Conservation (phyloP, 2,329 filamentous ascomycete species). For the Xylariaceae sp. region DNA sequence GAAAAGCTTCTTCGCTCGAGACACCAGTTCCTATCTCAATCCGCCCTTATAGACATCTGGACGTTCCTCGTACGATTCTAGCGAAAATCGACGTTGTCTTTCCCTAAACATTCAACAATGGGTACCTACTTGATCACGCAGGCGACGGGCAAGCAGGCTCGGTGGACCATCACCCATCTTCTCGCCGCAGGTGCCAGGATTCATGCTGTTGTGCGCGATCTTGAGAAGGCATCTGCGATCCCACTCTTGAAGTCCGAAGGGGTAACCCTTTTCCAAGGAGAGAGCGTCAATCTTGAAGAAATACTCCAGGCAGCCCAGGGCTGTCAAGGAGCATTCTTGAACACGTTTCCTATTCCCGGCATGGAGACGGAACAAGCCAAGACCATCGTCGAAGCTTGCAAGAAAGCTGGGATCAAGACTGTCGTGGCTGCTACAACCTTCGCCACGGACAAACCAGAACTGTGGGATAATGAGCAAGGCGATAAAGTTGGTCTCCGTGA, state of each 20-base stretch:
- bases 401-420: slow-evolving; percentile 30
- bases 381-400: slow-evolving; percentile 29
- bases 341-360: slow-evolving; percentile 19
- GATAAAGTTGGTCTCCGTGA: slow-evolving; percentile 14
- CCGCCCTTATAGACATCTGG: too few relatives aligned
- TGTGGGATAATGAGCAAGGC: slow-evolving; percentile 23
- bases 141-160: slow-evolving; percentile 33
- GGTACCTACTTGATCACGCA: slow-evolving; percentile 34
- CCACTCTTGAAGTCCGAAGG: slow-evolving; percentile 20
- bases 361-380: slow-evolving; percentile 29
- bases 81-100: too few relatives aligned
- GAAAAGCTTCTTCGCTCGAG: too few relatives aligned
- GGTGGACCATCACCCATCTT: slow-evolving; percentile 29
- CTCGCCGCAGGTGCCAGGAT: slow-evolving; percentile 32
- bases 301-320: slow-evolving; percentile 32
- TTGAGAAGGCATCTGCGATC: slow-evolving; percentile 23
- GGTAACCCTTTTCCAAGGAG: slow-evolving; percentile 35
- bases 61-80: too few relatives aligned
- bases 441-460: slow-evolving; percentile 8
- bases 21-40: too few relatives aligned
- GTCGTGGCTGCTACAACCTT: slow-evolving; percentile 28
- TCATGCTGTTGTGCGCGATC: slow-evolving; percentile 35
- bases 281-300: slow-evolving; percentile 30
- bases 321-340: slow-evolving; percentile 28
- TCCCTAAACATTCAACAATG: slow-evolving; percentile 21